phyloP scores from a whole-genome alignment of 2,329 filamentous ascomycete genomes.

The Rhynchosporium agropyri region DNA sequence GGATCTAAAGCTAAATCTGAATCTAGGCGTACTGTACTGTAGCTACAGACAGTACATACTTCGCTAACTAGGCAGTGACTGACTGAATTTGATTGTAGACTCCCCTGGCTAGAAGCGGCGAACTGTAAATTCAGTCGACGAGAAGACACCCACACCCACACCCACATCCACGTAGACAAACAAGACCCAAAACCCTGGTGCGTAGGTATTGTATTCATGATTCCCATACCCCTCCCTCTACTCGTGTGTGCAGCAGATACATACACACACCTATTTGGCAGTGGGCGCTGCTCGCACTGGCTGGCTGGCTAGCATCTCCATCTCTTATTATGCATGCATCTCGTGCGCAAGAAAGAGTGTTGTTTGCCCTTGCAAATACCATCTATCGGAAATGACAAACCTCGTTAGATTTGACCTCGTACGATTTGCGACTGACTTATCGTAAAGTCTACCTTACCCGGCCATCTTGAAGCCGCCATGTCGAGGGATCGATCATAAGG shows the following conservation, averaged over 20 bases:
- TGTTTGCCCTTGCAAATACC: not conserved
- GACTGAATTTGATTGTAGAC: too few species aligned
- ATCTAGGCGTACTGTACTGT: too few species aligned
- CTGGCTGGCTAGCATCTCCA: not conserved
- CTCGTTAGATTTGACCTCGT: constrained; percentile 1
- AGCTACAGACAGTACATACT: too few species aligned
- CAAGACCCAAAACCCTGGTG: too few species aligned
- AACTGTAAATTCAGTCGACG: too few species aligned
- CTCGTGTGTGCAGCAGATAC: not conserved
- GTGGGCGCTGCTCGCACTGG: not conserved
- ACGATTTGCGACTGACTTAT: constrained; percentile 10
- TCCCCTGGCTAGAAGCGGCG: too few species aligned
- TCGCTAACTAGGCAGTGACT: too few species aligned
- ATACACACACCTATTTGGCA: not conserved
- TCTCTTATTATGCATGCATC: not conserved
- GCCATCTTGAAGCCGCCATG: constrained; percentile 6
- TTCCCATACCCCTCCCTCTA: not conserved
- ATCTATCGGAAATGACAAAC: constrained; percentile 1
- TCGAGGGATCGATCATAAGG: constrained; percentile 3
- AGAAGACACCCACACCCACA: too few species aligned
- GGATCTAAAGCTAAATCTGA: not conserved
- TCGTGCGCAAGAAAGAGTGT: not conserved
- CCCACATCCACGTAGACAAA: too few species aligned
- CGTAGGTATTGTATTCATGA: too few species aligned
- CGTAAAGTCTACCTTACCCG: not conserved